Evolutionary conservation across 2,329 filamentous ascomycete genomes (phyloP).

Genomic region (Verruconis gallopava): DNA sequence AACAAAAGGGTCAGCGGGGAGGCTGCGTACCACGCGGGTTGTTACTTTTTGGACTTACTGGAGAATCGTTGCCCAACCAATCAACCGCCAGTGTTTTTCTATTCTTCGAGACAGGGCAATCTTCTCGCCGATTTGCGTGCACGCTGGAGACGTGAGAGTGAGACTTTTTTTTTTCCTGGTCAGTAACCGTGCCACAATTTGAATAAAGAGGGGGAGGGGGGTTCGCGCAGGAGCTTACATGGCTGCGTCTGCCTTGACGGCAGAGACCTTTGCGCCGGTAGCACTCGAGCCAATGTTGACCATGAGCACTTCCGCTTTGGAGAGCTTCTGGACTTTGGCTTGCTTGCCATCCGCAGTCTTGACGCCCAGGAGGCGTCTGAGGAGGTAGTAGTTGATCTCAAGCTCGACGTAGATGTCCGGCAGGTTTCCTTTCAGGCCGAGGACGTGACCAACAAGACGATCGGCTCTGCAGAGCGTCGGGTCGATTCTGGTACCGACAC

Average conservation of each 20-base stretch:
- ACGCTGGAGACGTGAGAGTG: constrained; percentile 81
- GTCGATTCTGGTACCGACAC: constrained; percentile 95
- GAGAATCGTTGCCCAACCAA: constrained; percentile 30
- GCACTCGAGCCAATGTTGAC: constrained; percentile 98
- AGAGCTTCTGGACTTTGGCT: constrained; percentile 94
- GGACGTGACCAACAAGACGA: constrained; percentile 94
- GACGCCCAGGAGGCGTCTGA: constrained; percentile 84
- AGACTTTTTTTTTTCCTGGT: too few relatives aligned
- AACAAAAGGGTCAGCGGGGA: background rate
- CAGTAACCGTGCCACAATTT: too few relatives aligned
- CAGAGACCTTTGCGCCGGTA: constrained; percentile 70
- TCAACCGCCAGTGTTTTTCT: constrained; percentile 94
- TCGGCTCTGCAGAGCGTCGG: constrained; percentile 97
- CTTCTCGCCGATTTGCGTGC: constrained; percentile 96
- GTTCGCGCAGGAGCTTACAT: too few relatives aligned
- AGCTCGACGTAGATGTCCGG: constrained; percentile 97
- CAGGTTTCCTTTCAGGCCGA: constrained; percentile 84
- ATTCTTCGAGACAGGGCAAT: constrained; percentile 92
- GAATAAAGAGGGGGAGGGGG: too few relatives aligned
- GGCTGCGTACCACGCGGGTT: too few relatives aligned
- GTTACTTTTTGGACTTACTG: constrained; percentile 23
- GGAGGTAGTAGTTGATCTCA: constrained; percentile 98
- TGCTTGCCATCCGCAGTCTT: constrained; percentile 98
- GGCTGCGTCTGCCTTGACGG: background rate
- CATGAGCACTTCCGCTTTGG: constrained; percentile 99